A percentile compares a stretch with the other conserved stretches of the same genome.
phyloP scores from a whole-genome alignment of 768 basidiomycete genomes.

The Mycena indigotica region DNA sequence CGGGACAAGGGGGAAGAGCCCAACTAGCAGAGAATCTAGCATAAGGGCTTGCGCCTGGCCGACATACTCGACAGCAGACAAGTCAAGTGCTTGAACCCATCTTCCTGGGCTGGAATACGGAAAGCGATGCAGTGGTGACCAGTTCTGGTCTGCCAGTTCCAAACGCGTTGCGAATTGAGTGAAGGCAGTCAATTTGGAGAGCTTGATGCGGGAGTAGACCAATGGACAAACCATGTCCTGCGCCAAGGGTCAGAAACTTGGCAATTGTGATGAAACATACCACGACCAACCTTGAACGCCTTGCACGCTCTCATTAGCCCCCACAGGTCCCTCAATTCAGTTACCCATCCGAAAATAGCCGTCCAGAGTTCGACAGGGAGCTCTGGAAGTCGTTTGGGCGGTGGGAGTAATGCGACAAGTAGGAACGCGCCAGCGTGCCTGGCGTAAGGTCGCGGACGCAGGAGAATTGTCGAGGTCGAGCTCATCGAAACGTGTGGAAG shows the following conservation, averaged over 20 bases:
- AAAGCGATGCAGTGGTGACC: slow-evolving; percentile 88
- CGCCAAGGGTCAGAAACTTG: background rate
- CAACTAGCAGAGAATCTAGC: slow-evolving; percentile 65
- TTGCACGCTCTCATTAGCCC: slow-evolving; percentile 47
- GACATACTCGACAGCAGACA: slow-evolving; percentile 47
- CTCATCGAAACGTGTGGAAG: too few relatives aligned
- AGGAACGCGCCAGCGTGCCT: slow-evolving; percentile 58
- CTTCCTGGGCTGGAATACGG: slow-evolving; percentile 87
- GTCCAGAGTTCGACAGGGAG: slow-evolving; percentile 76
- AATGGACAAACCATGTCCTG: slow-evolving; percentile 71
- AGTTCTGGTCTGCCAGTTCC: slow-evolving; percentile 66
- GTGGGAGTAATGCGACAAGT: slow-evolving; percentile 69
- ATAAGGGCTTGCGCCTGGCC: slow-evolving; percentile 51
- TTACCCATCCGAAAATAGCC: slow-evolving; percentile 52
- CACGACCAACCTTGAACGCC: slow-evolving; percentile 43
- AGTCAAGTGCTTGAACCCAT: slow-evolving; percentile 78
- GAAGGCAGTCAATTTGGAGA: slow-evolving; percentile 47
- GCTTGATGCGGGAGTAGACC: slow-evolving; percentile 57
- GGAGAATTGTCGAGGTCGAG: slow-evolving; percentile 45
- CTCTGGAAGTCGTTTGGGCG: slow-evolving; percentile 49
- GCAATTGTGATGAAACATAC: background rate
- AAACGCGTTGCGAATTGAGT: slow-evolving; percentile 63
- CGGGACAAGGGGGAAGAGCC: slow-evolving; percentile 67
- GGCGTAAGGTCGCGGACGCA: slow-evolving; percentile 71
- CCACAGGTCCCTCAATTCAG: slow-evolving; percentile 30